Base-by-base conservation (phyloP, 2,329 filamentous ascomycete species). In the Colletotrichum spaethianum region DNA sequence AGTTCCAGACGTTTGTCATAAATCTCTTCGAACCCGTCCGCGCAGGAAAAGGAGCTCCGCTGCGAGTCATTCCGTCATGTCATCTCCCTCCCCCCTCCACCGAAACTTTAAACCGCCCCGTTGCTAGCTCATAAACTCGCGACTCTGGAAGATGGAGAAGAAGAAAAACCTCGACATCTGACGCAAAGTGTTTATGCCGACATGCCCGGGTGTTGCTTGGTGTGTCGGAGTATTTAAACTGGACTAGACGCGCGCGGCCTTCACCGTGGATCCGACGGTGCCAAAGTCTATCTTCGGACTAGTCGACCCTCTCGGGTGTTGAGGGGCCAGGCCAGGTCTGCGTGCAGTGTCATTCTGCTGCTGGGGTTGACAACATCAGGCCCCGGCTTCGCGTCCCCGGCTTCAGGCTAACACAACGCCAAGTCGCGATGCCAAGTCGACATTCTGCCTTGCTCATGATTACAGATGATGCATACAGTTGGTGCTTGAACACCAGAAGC, bases 11-110 rank as follows among this genome's bases (percentile, higher is more conserved):
- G n/a, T 12, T 48, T n/a, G 33, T 36, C 1, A 8, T 9, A 36
- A 11, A 9, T 11, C 33, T 36, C n/a, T 33, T 36, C 33, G 42
- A 44, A 44, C 42, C 42, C 42, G 42, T 44, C 42, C 4, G 42
- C 18, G 42, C 18, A 38, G 53, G 28, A 56, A 1, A 23, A 11
- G n/a, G 33, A 38, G 8, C 20, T 20, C 31, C 20, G 53, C 33
- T 56, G 33, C 53, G 53, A 56, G 53, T 56, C 53, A 56, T 56
- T 56, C 33, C 20, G 36, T 56, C 31, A n/a, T 26, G 36, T 38
- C 53, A 56, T 38, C 38, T 38, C 33, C 53, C 53, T 38, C 36
- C 53, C 23, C 36, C 53, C 23, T 33, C 38, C n/a, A 36, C 33
- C 31, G 33, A 56, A 56, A 56, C 33, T 56, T 33, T 38, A 56